Conservation (phyloP, 495 filamentous ascomycete genomes). For the Chaetomium cochliodes region DNA sequence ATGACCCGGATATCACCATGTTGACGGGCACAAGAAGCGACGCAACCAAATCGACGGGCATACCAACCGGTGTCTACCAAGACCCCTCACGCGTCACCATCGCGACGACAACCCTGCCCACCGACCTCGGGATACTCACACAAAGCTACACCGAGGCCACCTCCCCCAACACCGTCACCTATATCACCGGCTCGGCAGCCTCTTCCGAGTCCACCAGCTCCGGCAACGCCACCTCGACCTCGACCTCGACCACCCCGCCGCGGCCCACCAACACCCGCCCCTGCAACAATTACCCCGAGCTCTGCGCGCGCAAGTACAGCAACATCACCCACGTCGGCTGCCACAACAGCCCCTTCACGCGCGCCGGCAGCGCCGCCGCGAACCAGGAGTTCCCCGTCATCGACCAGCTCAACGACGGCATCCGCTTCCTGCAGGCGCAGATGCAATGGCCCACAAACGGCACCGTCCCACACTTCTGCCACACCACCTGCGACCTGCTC, state of each 20-base stretch:
- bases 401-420: conserved; percentile 78
- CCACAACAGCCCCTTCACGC: conserved; percentile 83
- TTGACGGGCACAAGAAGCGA: conserved; percentile 41
- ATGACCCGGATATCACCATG: conserved; percentile 35
- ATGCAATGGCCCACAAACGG: conserved; percentile 49
- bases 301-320: conserved; percentile 78
- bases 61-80: conserved; percentile 41
- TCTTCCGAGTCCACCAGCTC: conserved; percentile 31
- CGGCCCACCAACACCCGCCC: conserved; percentile 64
- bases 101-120: conserved; percentile 29
- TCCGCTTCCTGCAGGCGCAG: conserved; percentile 90
- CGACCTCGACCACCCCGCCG: conserved; percentile 44
- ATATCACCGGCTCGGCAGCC: conserved; percentile 42
- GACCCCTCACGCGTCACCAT: conserved; percentile 41
- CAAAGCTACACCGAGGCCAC: conserved; percentile 45
- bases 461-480: conserved; percentile 61
- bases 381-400: conserved; percentile 74
- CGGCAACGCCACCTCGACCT: conserved; percentile 32
- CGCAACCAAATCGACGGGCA: conserved; percentile 22
- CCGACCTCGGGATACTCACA: conserved; percentile 25
- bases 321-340: conserved; percentile 86
- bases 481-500: conserved; percentile 75
- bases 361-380: conserved; percentile 65
- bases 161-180: conserved; percentile 41
- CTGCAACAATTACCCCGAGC: conserved; percentile 85